These are phyloP conservation scores for Fonsecaea pugnacius DNA, from an alignment of 2,329 filamentous ascomycete species.

Conservation along the genomic window DNA sequence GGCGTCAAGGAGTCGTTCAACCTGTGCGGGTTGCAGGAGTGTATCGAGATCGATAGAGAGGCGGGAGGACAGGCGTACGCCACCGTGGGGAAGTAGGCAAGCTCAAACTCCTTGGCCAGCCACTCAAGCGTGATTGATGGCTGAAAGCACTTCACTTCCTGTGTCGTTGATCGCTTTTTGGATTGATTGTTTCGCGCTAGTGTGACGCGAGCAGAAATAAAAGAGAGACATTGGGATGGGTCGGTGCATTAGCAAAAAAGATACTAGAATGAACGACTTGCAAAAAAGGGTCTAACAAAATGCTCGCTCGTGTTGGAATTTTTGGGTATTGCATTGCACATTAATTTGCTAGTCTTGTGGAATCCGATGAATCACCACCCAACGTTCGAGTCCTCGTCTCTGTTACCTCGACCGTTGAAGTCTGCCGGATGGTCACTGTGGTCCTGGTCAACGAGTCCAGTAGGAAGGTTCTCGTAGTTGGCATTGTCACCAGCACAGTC, in stretches of 20 bases:
- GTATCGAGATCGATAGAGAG: conserved; percentile 46
- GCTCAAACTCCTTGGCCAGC: too few species aligned
- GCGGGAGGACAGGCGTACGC: conserved; percentile 44
- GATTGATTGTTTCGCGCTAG: not conserved
- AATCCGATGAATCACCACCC: not conserved
- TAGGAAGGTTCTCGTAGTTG: conserved; percentile 23
- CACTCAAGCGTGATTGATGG: not conserved
- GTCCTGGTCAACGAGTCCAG: conserved; percentile 16
- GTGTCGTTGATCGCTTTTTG: not conserved
- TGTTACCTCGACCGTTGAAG: conserved; percentile 18
- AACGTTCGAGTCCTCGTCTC: conserved; percentile 20
- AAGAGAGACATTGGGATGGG: not conserved
- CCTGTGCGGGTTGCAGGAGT: conserved; percentile 50
- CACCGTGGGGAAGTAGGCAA: conserved; percentile 21
- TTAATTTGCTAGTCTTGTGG: not conserved
- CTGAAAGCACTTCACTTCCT: not conserved
- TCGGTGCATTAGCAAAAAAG: not conserved
- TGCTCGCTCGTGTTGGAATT: not conserved
- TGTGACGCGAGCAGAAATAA: not conserved
- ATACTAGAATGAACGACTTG: not conserved
- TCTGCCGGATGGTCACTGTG: conserved; percentile 18
- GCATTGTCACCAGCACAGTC: conserved; percentile 25
- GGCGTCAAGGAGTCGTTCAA: conserved; percentile 48
- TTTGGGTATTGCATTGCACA: not conserved
- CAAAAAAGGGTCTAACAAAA: not conserved